Evolutionary conservation across 2,329 filamentous ascomycete species (phyloP), one percentile per base, ranked within the genome.

Genomic region (Penicillium sp.): DNA sequence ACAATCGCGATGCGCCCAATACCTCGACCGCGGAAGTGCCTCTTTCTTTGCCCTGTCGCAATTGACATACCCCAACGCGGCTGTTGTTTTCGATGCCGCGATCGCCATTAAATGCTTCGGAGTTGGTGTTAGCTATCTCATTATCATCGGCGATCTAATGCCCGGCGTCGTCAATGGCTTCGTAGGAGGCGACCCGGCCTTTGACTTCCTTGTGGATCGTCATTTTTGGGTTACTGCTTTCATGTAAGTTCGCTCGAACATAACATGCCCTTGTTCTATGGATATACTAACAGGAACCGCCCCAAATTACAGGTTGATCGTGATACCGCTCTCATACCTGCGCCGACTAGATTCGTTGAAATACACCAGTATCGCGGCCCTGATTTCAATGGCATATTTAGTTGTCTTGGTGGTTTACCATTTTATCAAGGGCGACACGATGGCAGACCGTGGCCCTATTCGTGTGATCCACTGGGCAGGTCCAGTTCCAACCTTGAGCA

Each of bases 101-200:
- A 99, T 99, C 70, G 92, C 93, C 11, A 87, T 99, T 69, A 99
- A 99, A 73, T 99, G 94, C 75, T 99, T 99, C 71, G 94, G 94
- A 33, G 94, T 99, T 9, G 94, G 90, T 19, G 91, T 97, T 55
- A 97, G 92, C 66, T 99, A 99, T 76, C 84, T 99, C 66, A 99
- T 99, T 69, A 97, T 99, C 68, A 97, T 99, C 64, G 94, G 94
- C 47, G 94, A 99, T 72, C 79, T 99, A 59, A 99, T 99, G 94
- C 94, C 94, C 1, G 93, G 92, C 34, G 94, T 99, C 9, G 87
- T 94, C 21, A 78, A 86, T 56, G 94, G 92, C 4, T 93, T 99
- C 73, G 84, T 86, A 57, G 81, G 83, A 44, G 77, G 80, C 46
- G 83, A 84, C 18, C 83, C 81, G 16, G 81, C 84, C 2, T 77